A percentile compares a stretch with the other conserved stretches of the same genome.
Conservation (phyloP, 1,139 yeast species). For the Yamadazyma epiphylla region DNA sequence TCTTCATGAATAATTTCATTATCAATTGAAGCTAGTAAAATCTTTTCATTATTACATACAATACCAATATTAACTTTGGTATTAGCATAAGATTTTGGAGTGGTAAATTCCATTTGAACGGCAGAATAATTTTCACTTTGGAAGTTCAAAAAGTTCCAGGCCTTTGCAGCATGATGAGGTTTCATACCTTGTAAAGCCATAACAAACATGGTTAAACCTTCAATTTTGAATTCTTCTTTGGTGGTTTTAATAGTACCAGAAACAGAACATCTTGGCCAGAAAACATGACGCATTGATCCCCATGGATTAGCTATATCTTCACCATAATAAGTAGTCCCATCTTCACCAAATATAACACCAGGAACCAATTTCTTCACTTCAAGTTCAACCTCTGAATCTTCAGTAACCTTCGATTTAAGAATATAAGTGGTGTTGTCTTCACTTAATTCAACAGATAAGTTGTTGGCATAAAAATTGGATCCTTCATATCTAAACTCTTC, state of each 20-base stretch:
- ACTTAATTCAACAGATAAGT: constrained; percentile 58
- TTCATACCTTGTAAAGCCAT: constrained; percentile 99
- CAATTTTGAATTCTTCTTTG: constrained; percentile 26
- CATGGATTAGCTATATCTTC: constrained; percentile 79
- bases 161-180: constrained; percentile 97
- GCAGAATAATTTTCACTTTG: constrained; percentile 74
- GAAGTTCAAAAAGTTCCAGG: constrained; percentile 93
- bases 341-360: constrained; percentile 86
- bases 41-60: constrained; percentile 58
- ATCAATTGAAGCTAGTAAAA: constrained; percentile 63
- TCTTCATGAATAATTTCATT: constrained; percentile 65
- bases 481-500: constrained; percentile 78
- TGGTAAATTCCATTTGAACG: constrained; percentile 90
- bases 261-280: constrained; percentile 88
- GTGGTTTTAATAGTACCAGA: constrained; percentile 55
- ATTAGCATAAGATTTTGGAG: constrained; percentile 84
- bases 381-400: constrained; percentile 72
- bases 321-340: constrained; percentile 84
- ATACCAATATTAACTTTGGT: constrained; percentile 81
- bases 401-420: constrained; percentile 62
- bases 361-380: constrained; percentile 59
- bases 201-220: constrained; percentile 78
- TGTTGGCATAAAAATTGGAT: constrained; percentile 75
- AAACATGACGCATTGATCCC: constrained; percentile 95
- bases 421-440: constrained; percentile 54